A percentile compares a stretch with the other conserved stretches of the same genome.
phyloP scores from a whole-genome alignment of 345 rosid species.

The Syzygium oleosum region DNA sequence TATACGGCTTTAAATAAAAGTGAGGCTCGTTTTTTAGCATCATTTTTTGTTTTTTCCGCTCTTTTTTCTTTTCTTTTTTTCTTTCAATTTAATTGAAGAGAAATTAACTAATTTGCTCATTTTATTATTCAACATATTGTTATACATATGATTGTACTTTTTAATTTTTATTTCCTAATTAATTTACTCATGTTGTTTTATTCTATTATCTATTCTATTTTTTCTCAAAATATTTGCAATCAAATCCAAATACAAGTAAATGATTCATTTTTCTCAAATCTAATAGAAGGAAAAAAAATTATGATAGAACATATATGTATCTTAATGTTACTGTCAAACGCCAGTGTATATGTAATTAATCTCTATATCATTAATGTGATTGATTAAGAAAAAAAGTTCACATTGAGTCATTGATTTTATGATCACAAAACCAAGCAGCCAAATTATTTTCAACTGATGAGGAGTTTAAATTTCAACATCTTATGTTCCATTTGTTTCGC shows the following conservation, averaged over 20 bases:
- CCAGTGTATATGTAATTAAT: neutral
- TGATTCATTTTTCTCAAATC: neutral
- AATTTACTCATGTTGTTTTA: neutral
- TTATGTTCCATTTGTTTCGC: neutral
- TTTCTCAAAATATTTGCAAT: neutral
- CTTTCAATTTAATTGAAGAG: neutral
- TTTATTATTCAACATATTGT: neutral
- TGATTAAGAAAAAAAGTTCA: neutral
- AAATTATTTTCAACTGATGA: neutral
- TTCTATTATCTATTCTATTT: neutral
- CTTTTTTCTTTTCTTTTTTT: neutral
- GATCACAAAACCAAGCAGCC: neutral
- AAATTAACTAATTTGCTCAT: neutral
- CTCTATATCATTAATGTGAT: neutral
- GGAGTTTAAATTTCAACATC: neutral
- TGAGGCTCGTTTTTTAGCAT: neutral
- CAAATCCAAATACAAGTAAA: neutral
- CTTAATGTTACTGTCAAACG: neutral
- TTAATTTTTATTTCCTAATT: neutral
- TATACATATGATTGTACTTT: neutral
- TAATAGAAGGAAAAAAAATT: neutral
- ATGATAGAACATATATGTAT: neutral
- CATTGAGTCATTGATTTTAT: neutral
- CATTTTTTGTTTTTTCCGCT: neutral
- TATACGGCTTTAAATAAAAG: neutral